Percentiles rank a stretch among this genome's conserved stretches.
phyloP scores from a whole-genome alignment of 306 rosid species.

The Ormosia semicastrata region DNA sequence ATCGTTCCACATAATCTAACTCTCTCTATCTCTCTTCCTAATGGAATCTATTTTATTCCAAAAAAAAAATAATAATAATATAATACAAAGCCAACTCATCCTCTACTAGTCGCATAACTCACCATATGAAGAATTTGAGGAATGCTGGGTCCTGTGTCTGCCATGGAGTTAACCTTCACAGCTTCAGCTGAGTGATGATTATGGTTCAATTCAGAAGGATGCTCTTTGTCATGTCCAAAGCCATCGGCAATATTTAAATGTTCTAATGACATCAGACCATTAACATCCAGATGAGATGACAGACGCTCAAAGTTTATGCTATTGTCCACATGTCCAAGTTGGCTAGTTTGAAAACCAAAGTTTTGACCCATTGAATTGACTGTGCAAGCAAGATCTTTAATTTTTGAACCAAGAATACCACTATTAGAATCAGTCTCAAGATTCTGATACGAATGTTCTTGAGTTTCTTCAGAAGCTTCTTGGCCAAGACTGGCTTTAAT shows the following conservation, averaged over 20 bases:
- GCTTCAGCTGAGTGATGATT: constrained; percentile 46
- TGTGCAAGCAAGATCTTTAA: constrained; percentile 45
- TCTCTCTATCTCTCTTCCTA: neutral
- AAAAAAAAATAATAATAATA: neutral
- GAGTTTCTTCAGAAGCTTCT: constrained; percentile 62
- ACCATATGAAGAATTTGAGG: constrained; percentile 93
- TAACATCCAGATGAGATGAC: constrained; percentile 48
- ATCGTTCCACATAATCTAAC: constrained; percentile 7
- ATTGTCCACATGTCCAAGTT: constrained; percentile 48
- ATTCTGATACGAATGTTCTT: constrained; percentile 59
- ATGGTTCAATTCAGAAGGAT: constrained; percentile 52
- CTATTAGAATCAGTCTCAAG: constrained; percentile 51
- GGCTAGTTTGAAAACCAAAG: constrained; percentile 53
- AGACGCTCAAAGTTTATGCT: constrained; percentile 55
- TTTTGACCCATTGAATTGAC: constrained; percentile 47
- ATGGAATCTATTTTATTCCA: neutral
- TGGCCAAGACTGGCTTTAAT: constrained; percentile 53
- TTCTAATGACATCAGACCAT: constrained; percentile 55
- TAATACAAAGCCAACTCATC: constrained; percentile 2
- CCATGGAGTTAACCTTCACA: constrained; percentile 40
- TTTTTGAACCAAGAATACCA: constrained; percentile 46
- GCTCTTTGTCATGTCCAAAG: constrained; percentile 46
- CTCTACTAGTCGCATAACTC: constrained; percentile 37
- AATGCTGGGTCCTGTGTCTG: constrained; percentile 75
- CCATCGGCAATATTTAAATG: constrained; percentile 50